Base-by-base conservation (phyloP, 352 stramenopile genomes). In the Globisporangium cylindrosporum region DNA sequence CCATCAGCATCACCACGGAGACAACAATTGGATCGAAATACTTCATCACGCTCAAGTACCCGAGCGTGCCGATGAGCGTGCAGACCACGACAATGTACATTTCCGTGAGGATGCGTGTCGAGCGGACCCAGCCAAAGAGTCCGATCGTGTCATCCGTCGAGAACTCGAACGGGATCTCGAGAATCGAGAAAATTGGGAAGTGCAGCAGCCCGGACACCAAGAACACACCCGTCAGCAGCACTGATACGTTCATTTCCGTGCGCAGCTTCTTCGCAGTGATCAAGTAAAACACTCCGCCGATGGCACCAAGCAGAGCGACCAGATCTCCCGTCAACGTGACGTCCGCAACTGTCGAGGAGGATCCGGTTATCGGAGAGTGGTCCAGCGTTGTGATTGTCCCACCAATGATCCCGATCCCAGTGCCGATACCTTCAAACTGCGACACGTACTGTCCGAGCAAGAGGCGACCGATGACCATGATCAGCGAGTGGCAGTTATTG, bases 11-110 rank as follows among this genome's bases (percentile, higher is more conserved):
- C 36, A 96, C 90, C 34, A 95, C 91, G 8, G 89, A 90, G 36
- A 97, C 80, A 25, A 97, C 90, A 60, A 98, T 91, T 27, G 90
- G 81, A 53, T 94, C 86, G 54, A 98, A 98, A 74, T 98, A 97
- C 63, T 98, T 97, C 81, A 98, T 90, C 12, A 93, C 87, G 3
- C 80, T 79, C 53, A 98, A 70, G 67, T 95, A 98, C 12, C 90
- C 90, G 51, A 94, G 83, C 12, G 88, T 96, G 61, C 91, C 90
- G 0, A 96, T 66, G 14, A 94, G 74, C 41, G 92, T 96, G 64
- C 91, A 97, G 22, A 97, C 78, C 27, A 97, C 55, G 14, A 94
- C 89, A 60, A 97, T 84, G 57, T 93, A 96, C 7, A 92, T 61
- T 71, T 96, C 90, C 1, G 88, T 82, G 49, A 75, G 67, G n/a